Evolutionary conservation across 768 basidiomycete species (phyloP).

Genomic region (Polyporus arcularius): DNA sequence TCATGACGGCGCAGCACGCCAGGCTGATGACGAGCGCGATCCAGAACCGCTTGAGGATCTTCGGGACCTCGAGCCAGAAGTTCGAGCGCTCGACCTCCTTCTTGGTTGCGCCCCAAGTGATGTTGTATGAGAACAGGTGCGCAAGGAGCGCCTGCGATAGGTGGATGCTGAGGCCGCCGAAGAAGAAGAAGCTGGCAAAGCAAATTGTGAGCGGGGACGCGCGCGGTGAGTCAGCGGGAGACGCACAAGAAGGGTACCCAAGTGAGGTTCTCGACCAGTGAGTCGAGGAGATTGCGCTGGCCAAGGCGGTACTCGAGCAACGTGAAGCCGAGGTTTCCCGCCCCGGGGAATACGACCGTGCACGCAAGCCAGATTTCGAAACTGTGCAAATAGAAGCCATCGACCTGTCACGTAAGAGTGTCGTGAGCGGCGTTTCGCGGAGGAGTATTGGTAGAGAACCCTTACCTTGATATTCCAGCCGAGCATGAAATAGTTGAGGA

Average conservation of each 20-base stretch:
- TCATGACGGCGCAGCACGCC: slow-evolving; percentile 50
- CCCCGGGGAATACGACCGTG: slow-evolving; percentile 66
- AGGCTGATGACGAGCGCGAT: slow-evolving; percentile 58
- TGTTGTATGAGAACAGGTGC: slow-evolving; percentile 61
- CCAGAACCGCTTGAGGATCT: slow-evolving; percentile 80
- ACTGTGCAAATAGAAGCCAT: slow-evolving; percentile 69
- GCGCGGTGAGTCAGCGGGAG: not conserved
- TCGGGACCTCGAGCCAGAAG: slow-evolving; percentile 88
- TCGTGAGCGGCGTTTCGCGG: not conserved
- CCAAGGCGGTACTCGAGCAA: slow-evolving; percentile 72
- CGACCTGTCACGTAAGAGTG: slow-evolving; percentile 38
- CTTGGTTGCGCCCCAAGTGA: slow-evolving; percentile 58
- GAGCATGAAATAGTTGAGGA: slow-evolving; percentile 70
- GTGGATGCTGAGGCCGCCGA: slow-evolving; percentile 57
- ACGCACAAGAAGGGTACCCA: slow-evolving; percentile 78
- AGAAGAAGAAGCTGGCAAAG: slow-evolving; percentile 47
- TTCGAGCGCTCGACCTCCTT: slow-evolving; percentile 89
- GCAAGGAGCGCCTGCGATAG: slow-evolving; percentile 53
- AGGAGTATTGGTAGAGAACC: slow-evolving; percentile 11
- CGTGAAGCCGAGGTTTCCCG: slow-evolving; percentile 70
- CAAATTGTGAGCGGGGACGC: not conserved
- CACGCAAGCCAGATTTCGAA: slow-evolving; percentile 78
- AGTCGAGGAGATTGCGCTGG: slow-evolving; percentile 47
- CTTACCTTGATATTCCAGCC: slow-evolving; percentile 38
- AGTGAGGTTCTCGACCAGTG: slow-evolving; percentile 57